phyloP scores from a whole-genome alignment of 768 basidiomycete genomes.

The Leccinum broughii region DNA sequence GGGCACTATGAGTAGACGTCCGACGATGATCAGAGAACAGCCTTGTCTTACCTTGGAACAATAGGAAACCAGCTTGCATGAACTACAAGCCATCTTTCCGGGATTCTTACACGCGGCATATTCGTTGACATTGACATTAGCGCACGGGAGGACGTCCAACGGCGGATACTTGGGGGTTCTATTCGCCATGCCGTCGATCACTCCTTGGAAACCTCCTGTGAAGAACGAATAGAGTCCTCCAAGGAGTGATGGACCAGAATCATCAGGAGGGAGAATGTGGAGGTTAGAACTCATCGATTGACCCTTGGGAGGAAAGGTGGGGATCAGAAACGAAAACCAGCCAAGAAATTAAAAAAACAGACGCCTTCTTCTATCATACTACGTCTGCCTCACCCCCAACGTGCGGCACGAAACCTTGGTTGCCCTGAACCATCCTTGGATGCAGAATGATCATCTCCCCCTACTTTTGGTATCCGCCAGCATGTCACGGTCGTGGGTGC shows the following conservation, averaged over 20 bases:
- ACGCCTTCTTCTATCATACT: slow-evolving; percentile 1
- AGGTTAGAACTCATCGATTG: slow-evolving; percentile 18
- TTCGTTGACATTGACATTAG: slow-evolving; percentile 32
- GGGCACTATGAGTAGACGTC: background rate
- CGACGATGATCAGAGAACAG: background rate
- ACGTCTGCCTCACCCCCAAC: slow-evolving; percentile 18
- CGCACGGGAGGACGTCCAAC: slow-evolving; percentile 36
- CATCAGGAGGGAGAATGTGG: slow-evolving; percentile 20
- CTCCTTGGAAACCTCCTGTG: slow-evolving; percentile 15
- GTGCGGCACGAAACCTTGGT: slow-evolving; percentile 12
- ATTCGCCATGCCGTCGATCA: slow-evolving; percentile 8
- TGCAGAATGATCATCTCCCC: slow-evolving; percentile 16
- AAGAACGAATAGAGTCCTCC: slow-evolving; percentile 11
- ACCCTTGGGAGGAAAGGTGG: background rate
- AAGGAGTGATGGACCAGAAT: slow-evolving; percentile 12
- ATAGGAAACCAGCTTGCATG: slow-evolving; percentile 45
- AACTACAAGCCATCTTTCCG: slow-evolving; percentile 31
- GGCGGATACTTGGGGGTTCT: slow-evolving; percentile 24
- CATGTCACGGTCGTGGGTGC: background rate
- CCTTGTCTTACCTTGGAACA: slow-evolving; percentile 37
- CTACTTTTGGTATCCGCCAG: slow-evolving; percentile 11
- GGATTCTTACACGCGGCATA: slow-evolving; percentile 29
- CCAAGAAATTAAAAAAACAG: background rate
- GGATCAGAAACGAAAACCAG: background rate
- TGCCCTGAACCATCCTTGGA: slow-evolving; percentile 1